phyloP scores from a whole-genome alignment of 352 stramenopile species.

The Pythium phragmitis region DNA sequence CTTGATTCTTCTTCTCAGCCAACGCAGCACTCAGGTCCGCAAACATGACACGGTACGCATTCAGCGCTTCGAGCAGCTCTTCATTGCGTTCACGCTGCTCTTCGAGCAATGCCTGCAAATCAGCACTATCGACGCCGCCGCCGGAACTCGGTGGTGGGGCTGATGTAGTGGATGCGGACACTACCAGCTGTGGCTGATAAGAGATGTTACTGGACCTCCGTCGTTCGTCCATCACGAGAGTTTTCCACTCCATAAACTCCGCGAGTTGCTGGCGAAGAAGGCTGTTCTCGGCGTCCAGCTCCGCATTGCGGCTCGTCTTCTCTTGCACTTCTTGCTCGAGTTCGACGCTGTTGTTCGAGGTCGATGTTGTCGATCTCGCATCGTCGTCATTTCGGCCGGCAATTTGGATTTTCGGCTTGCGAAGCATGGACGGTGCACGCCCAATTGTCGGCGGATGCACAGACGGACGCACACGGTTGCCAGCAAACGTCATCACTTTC shows the following conservation, averaged over 20 bases:
- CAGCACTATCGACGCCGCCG: slow-evolving; percentile 23
- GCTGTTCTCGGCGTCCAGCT: slow-evolving; percentile 67
- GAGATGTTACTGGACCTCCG: slow-evolving; percentile 15
- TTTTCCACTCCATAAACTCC: slow-evolving; percentile 76
- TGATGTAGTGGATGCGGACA: not conserved
- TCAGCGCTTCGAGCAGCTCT: slow-evolving; percentile 59
- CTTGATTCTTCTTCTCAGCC: slow-evolving; percentile 53
- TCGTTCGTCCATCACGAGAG: slow-evolving; percentile 27
- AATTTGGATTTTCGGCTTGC: slow-evolving; percentile 53
- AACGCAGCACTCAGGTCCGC: slow-evolving; percentile 56
- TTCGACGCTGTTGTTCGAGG: slow-evolving; percentile 30
- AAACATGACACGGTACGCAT: slow-evolving; percentile 68
- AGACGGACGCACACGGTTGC: slow-evolving; percentile 29
- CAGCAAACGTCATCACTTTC: slow-evolving; percentile 63
- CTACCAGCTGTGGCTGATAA: not conserved
- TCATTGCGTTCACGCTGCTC: slow-evolving; percentile 33
- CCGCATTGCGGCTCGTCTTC: slow-evolving; percentile 39
- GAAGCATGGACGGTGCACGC: slow-evolving; percentile 34
- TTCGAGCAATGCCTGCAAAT: slow-evolving; percentile 34
- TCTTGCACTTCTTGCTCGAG: slow-evolving; percentile 48
- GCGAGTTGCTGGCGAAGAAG: slow-evolving; percentile 67
- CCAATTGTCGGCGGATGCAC: slow-evolving; percentile 21
- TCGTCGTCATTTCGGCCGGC: slow-evolving; percentile 39
- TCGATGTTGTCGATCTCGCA: slow-evolving; percentile 34
- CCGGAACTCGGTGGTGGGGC: slow-evolving; percentile 1